phyloP scores from a whole-genome alignment of 768 basidiomycete species.

The Botryobasidium botryosum region DNA sequence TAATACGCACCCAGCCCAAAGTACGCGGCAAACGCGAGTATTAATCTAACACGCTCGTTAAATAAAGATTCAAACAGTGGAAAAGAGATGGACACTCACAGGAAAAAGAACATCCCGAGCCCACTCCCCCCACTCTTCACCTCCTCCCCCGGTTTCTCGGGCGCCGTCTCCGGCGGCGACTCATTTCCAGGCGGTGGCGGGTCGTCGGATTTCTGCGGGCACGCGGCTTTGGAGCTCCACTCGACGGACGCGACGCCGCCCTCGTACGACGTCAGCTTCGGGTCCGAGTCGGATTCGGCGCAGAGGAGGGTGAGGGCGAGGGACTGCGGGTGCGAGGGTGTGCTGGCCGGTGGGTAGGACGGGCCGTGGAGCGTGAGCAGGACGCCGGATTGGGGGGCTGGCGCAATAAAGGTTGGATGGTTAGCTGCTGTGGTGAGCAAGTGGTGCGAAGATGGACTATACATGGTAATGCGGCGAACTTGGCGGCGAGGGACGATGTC shows the following conservation, averaged over 20 bases:
- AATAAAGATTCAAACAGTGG: background rate
- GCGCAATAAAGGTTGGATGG: conserved; percentile 1
- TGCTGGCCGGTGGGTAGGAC: conserved; percentile 38
- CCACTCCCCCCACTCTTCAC: conserved; percentile 39
- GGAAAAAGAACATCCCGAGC: conserved; percentile 76
- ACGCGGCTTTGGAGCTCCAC: conserved; percentile 49
- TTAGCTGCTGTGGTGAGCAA: conserved; percentile 1
- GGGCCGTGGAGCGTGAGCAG: conserved; percentile 40
- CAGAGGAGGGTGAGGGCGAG: conserved; percentile 50
- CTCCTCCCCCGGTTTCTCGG: conserved; percentile 15
- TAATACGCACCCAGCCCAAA: conserved; percentile 69
- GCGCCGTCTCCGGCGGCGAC: conserved; percentile 13
- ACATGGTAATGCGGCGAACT: conserved; percentile 13
- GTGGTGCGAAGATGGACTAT: background rate
- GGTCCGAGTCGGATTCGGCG: conserved; percentile 24
- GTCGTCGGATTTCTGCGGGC: conserved; percentile 23
- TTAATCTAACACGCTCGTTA: conserved; percentile 24
- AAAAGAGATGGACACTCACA: conserved; percentile 31
- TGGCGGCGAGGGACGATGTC: conserved; percentile 17
- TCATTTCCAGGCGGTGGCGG: conserved; percentile 5
- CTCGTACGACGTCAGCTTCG: conserved; percentile 44
- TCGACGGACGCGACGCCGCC: conserved; percentile 35
- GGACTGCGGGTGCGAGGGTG: conserved; percentile 33
- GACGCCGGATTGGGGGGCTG: conserved; percentile 36
- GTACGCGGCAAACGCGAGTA: conserved; percentile 52